Evolutionary conservation across 192 early-diverging fungal species (phyloP), one percentile per base, ranked within the genome.

Genomic region (Glomus cerebriforme): DNA sequence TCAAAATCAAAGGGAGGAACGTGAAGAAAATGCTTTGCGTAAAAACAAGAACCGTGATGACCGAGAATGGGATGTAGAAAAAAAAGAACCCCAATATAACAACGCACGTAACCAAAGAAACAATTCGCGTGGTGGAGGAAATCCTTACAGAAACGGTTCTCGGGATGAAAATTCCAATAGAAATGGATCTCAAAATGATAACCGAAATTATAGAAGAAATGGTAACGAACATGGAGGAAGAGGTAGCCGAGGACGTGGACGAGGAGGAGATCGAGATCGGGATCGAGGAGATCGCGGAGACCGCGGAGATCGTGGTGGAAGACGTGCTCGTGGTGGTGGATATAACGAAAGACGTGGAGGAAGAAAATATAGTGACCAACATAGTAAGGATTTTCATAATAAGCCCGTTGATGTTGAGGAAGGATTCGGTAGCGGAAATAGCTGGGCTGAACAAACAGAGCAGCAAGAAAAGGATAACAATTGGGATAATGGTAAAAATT

Each of bases 1-100:
- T 24, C 8, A 29, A 24, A 43, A 10, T n/a, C n/a, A n/a, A 58
- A 78, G 77, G 24, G n/a, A 34, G 13, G 77, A 78, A 31, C 77
- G 77, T 4, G 47, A 78, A 68, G 37, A 29, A 32, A 78, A 78
- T 68, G 77, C 77, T 1, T 26, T 26, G 26, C 64, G 65, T 31
- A 66, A 68, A 49, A 78, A 13, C 24, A 24, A 78, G n/a, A 66
- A 78, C 35, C 64, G 77, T 35, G 65, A 78, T 22, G n/a, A 15
- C 3, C 43, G 77, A 26, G 77, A 78, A 78, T 78, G 77, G 77
- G 77, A 78, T 39, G 27, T 58, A 31, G 77, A 69, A 67, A 78
- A 78, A 35, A 17, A 45, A 22, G 77, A 78, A 58, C 8, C 65
- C 17, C 47, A 26, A 7, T 69, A 65, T 65, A 54, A 82, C 60